A percentile compares a stretch with the other conserved stretches of the same genome.
phyloP scores from a whole-genome alignment of 805 yeast genomes.

The Metschnikowia proteae region DNA sequence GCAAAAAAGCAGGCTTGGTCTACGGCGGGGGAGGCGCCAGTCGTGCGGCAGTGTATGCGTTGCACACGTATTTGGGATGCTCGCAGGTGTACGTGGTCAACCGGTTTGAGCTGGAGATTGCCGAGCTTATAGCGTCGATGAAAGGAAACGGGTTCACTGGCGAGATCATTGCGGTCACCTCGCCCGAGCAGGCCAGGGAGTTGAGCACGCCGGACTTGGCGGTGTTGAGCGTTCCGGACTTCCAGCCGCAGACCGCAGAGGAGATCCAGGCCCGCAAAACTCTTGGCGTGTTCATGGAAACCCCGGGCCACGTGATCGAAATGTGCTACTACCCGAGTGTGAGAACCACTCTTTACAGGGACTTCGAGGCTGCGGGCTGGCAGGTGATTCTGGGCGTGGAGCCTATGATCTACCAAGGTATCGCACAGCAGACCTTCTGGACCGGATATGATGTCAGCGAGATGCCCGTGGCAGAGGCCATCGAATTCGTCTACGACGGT shows the following conservation, averaged over 20 bases:
- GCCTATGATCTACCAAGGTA: conserved; percentile 32
- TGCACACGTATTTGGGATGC: conserved; percentile 25
- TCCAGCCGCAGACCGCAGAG: conserved; percentile 20
- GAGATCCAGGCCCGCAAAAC: conserved; percentile 25
- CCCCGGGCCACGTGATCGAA: conserved; percentile 27
- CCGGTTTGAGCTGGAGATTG: conserved; percentile 26
- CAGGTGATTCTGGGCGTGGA: conserved; percentile 28
- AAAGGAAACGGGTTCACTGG: conserved; percentile 21
- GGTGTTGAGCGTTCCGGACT: conserved; percentile 31
- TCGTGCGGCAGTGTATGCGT: conserved; percentile 30
- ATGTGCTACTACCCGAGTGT: conserved; percentile 34
- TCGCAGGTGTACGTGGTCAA: conserved; percentile 27
- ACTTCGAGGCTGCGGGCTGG: conserved; percentile 24
- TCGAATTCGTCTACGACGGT: conserved; percentile 15
- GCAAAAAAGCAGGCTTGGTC: conserved; percentile 25
- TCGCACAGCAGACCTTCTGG: conserved; percentile 31
- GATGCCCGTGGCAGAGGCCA: conserved; percentile 24
- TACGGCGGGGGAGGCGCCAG: conserved; percentile 38
- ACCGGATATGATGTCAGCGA: conserved; percentile 25
- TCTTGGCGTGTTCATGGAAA: conserved; percentile 24
- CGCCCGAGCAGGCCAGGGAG: conserved; percentile 22
- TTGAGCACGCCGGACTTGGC: conserved; percentile 20
- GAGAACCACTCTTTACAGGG: conserved; percentile 23
- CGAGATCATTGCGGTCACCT: conserved; percentile 23
- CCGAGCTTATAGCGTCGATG: conserved; percentile 19